Evolutionary conservation across 1,284 basidiomycete genomes (phyloP), one percentile per base, ranked within the genome.

Genomic region (Cryptococcus depauperatus): DNA sequence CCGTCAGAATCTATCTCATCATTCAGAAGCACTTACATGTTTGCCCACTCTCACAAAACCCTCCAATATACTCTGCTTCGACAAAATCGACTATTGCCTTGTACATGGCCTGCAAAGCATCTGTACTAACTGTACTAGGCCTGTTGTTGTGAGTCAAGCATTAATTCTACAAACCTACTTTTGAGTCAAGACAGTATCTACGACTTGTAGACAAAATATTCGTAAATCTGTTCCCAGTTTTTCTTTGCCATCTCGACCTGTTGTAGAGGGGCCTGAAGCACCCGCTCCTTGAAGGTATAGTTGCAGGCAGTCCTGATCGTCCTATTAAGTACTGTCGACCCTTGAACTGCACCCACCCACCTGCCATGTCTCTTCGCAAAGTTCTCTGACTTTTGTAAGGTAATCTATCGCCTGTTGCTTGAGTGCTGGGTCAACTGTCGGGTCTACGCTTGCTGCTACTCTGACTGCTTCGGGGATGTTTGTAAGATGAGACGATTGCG

Each of bases 251-350:
- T 73, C 71, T 45, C 60, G 60, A 11, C 70, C 70, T 3, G 52
- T 37, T 1, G 51, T 48, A 2, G 56, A 56, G 3, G 61, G 48
- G 16, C 56, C 59, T 7, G 58, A 49, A 25, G 67, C 63, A 25
- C 71, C 71, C 3, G 69, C 69, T n/a, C 71, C 71, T 52, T 71
- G 68, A 5, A 73, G 57, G 47, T 70, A 73, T 22, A 73, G 57
- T 4, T 66, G 53, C 23, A 73, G 54, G 44, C 69, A 71, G 43
- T 71, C 68, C 70, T 73, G 27, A 10, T 25, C 19, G n/a, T n/a
- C n/a, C n/a, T n/a, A n/a, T n/a, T 9, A n/a, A 6, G 33, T 30
- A n/a, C 9, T n/a, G 22, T 38, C 29, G 45, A 41, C 41, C 19
- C 32, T n/a, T n/a, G n/a, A n/a, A n/a, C n/a, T n/a, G n/a, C n/a